A percentile compares a stretch with the other conserved stretches of the same genome.
Evolutionary conservation across 108 stramenopile species (phyloP).

Genomic region (Skeletonema menzelii): DNA sequence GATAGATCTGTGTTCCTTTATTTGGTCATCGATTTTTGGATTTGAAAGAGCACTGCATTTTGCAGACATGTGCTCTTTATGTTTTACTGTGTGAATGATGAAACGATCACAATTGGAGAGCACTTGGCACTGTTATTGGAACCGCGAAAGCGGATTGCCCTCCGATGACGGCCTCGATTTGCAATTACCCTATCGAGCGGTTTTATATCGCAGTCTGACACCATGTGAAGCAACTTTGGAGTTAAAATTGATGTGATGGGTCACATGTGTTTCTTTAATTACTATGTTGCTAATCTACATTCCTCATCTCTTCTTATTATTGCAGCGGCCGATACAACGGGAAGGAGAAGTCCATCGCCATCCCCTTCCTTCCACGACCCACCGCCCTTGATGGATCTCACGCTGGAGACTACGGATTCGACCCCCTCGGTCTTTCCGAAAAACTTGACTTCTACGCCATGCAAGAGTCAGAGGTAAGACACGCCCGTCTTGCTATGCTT

Average conservation of each 20-base stretch:
- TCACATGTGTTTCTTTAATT: background rate
- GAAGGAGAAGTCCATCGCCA: constrained; percentile 59
- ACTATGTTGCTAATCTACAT: background rate
- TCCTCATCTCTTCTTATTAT: background rate
- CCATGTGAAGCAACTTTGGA: constrained; percentile 7
- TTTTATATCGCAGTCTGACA: constrained; percentile 25
- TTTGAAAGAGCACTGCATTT: background rate
- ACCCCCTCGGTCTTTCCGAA: constrained; percentile 76
- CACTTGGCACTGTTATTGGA: constrained; percentile 33
- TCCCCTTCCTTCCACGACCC: constrained; percentile 78
- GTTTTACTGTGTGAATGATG: constrained; percentile 14
- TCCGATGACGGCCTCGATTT: constrained; percentile 32
- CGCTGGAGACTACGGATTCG: constrained; percentile 85
- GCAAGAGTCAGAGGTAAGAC: constrained; percentile 69
- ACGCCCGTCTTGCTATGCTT: constrained; percentile 81
- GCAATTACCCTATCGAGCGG: constrained; percentile 20
- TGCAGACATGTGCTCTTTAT: background rate
- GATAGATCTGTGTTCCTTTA: no score
- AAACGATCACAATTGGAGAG: constrained; percentile 21
- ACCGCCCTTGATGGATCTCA: constrained; percentile 75
- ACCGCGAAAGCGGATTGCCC: constrained; percentile 36
- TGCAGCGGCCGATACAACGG: constrained; percentile 69
- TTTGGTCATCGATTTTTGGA: background rate
- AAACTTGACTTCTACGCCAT: constrained; percentile 60
- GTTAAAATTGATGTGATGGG: background rate